Evolutionary conservation across 805 yeast species (phyloP).

Genomic region (Wilhelminamyces savonicus): DNA sequence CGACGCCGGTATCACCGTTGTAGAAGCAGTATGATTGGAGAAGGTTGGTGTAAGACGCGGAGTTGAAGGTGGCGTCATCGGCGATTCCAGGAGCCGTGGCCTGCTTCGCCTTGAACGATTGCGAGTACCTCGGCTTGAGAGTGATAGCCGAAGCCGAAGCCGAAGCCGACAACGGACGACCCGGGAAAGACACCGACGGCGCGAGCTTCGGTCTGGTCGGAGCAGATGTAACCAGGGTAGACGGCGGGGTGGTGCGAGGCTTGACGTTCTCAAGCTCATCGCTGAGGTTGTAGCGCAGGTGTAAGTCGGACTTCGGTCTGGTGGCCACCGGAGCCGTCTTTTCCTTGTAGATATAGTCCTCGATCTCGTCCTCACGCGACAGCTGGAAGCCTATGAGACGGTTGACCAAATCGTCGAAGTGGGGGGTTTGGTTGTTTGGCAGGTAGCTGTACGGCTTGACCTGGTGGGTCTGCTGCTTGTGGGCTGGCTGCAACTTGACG

Average conservation of each 20-base stretch:
- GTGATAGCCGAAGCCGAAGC: slow-evolving; percentile 1
- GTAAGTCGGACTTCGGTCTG: slow-evolving; percentile 6
- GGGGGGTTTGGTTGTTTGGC: slow-evolving; percentile 6
- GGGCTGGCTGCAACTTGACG: slow-evolving; percentile 23
- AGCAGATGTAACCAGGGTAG: slow-evolving; percentile 2
- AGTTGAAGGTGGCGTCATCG: slow-evolving; percentile 12
- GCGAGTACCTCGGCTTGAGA: slow-evolving; percentile 18
- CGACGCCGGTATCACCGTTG: slow-evolving; percentile 16
- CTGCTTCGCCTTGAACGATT: slow-evolving; percentile 16
- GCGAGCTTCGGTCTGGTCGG: neutral
- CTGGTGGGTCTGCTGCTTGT: neutral
- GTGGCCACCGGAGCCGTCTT: no score
- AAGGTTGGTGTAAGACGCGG: slow-evolving; percentile 26
- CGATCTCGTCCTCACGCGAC: slow-evolving; percentile 3
- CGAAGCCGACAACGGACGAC: no score
- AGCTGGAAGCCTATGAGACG: slow-evolving; percentile 10
- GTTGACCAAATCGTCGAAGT: slow-evolving; percentile 17
- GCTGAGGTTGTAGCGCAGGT: slow-evolving; percentile 11
- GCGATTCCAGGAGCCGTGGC: no score
- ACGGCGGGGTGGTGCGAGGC: slow-evolving; percentile 3
- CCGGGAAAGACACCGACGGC: neutral
- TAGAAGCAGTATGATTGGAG: slow-evolving; percentile 31
- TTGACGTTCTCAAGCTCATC: slow-evolving; percentile 7
- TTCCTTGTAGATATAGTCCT: slow-evolving; percentile 1
- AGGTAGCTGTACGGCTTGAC: slow-evolving; percentile 1